Base-by-base conservation (phyloP, 1,139 yeast species). In the Hansenula lynferdii region DNA sequence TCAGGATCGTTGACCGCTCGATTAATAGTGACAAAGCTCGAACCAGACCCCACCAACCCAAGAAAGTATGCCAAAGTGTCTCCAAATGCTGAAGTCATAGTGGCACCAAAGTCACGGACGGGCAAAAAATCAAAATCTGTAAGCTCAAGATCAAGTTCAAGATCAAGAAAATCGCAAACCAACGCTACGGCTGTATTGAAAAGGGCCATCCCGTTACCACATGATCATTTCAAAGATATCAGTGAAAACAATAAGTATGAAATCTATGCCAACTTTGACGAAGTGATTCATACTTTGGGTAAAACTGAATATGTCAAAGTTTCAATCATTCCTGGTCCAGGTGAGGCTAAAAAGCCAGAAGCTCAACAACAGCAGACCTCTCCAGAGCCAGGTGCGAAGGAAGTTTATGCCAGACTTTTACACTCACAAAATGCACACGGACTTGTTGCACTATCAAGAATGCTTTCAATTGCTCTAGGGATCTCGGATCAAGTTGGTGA, bases 21-120 rank as follows among this genome's bases (percentile, higher is more conserved):
- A 34, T 72, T 87, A 43, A 66, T 69, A 25, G 85, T 86, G 6
- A 68, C 78, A 14, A 79, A 75, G 45, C 72, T 87, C 10, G 82
- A 80, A 11, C 77, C 84, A 0, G 59, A 58, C 4, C 61, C 61
- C 1, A 8, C 28, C 7, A 37, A 37, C 20, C 37, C 53, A 20
- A 26, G 44, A 23, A 48, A 45, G 10, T 74, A 65, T 51, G 95
- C 87, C 1, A 71, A 74, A 46, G 62, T 92, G 9, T 73, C 81
- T 0, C 83, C 86, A 2, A 77, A 78, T 44, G 77, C 95, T 20
- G 95, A 90, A 54, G 75, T 90, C 9, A 78, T 86, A 34, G 80
- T 92, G 38, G 89, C 95, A 3, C 97, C 10, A 83, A 84, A 56
- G 70, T 72, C 20, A 61, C 79, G 48, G 65, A 65, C 50, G 63